phyloP scores from a whole-genome alignment of 116 monocot genomes.

The Iris pallida region DNA sequence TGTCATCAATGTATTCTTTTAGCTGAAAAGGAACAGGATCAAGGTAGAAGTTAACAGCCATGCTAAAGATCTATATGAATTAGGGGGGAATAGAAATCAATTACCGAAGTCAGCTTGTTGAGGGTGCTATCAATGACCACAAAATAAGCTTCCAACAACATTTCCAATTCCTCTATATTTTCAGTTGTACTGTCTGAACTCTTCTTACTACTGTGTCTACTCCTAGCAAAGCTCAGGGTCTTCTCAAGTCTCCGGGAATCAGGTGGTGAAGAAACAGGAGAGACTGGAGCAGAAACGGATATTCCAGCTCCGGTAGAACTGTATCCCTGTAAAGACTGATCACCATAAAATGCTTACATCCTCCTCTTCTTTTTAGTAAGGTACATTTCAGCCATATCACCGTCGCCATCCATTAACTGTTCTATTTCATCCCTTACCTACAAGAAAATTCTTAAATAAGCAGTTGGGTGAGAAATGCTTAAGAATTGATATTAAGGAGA shows the following conservation, averaged over 20 bases:
- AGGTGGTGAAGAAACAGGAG: conserved; percentile 88
- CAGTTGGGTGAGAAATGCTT: not conserved
- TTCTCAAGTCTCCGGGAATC: conserved; percentile 70
- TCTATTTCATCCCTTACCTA: conserved; percentile 97
- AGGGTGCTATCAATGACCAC: conserved; percentile 90
- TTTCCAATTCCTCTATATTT: conserved; percentile 83
- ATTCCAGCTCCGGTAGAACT: conserved; percentile 38
- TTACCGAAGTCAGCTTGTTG: conserved; percentile 90
- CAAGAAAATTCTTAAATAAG: not conserved
- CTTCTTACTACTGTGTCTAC: conserved; percentile 75
- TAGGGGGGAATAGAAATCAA: not conserved
- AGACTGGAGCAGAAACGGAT: conserved; percentile 89
- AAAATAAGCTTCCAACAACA: conserved; percentile 95
- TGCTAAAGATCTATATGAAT: not conserved
- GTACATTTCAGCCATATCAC: conserved; percentile 98
- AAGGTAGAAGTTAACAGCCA: not conserved
- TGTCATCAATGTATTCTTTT: conserved; percentile 97
- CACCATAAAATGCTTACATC: conserved; percentile 69
- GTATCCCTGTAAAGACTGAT: conserved; percentile 50
- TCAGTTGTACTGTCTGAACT: conserved; percentile 65
- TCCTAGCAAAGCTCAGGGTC: conserved; percentile 61
- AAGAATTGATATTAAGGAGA: not conserved
- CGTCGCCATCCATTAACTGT: conserved; percentile 95
- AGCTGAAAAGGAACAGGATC: conserved; percentile 39
- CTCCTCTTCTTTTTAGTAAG: conserved; percentile 76